These are phyloP conservation scores for Houttuynia cordata DNA, from an alignment of 164 flowering plant species.

Conservation along the genomic window DNA sequence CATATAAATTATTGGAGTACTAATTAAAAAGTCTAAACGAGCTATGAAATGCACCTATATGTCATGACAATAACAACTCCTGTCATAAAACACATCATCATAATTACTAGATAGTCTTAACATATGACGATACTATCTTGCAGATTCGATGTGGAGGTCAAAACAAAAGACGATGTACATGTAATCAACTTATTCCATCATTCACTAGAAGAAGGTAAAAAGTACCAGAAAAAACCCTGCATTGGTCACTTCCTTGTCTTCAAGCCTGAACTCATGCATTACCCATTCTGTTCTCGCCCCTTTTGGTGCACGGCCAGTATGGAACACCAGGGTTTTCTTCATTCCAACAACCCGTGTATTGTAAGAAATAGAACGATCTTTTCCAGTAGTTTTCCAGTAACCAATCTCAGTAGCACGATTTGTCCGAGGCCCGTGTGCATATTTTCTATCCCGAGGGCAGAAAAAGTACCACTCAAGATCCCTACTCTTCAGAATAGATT, in stretches of 20 bases:
- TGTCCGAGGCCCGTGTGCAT: conserved; percentile 41
- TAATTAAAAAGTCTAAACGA: background rate
- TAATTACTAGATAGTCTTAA: too few relatives aligned
- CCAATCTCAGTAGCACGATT: conserved; percentile 69
- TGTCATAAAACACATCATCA: too few relatives aligned
- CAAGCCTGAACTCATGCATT: conserved; percentile 74
- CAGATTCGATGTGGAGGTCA: too few relatives aligned
- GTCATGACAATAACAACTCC: background rate
- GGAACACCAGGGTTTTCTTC: conserved; percentile 68
- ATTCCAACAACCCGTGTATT: conserved; percentile 36
- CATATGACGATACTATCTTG: too few relatives aligned
- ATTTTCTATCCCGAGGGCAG: conserved; percentile 64
- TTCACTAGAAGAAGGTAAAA: background rate
- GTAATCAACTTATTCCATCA: too few relatives aligned
- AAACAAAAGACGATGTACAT: too few relatives aligned
- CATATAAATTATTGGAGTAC: too few relatives aligned
- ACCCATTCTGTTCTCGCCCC: conserved; percentile 84
- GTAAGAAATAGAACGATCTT: conserved; percentile 41
- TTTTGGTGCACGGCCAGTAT: conserved; percentile 45
- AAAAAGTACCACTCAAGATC: conserved; percentile 85
- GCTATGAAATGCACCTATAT: background rate
- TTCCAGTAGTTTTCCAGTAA: conserved; percentile 86
- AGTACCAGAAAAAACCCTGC: conserved; percentile 46
- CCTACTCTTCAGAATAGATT: conserved; percentile 12
- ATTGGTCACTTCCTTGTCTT: conserved; percentile 33